Percentiles rank a stretch among this genome's conserved stretches.
These are phyloP conservation scores for Trichothecium roseum DNA, from an alignment of 2,329 filamentous ascomycete species.

Conservation along the genomic window DNA sequence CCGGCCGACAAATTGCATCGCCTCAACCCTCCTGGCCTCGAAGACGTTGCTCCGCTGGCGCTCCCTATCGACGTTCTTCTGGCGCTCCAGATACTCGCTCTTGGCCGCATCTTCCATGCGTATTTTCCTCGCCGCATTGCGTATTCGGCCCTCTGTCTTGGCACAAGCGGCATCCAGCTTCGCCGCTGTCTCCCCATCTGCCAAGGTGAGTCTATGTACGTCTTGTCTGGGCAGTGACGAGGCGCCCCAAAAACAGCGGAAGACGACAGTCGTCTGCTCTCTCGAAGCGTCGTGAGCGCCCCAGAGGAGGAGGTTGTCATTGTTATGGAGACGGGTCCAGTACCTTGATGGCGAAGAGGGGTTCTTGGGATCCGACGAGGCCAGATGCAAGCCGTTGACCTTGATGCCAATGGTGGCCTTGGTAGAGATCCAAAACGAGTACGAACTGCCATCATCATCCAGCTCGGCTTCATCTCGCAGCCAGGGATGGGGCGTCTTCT, in stretches of 20 bases:
- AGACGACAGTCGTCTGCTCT: constrained; percentile 33
- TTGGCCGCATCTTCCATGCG: constrained; percentile 31
- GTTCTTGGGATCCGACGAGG: constrained; percentile 42
- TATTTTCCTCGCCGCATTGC: constrained; percentile 27
- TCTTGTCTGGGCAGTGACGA: constrained; percentile 32
- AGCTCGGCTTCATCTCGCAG: constrained; percentile 13
- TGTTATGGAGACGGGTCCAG: constrained; percentile 64
- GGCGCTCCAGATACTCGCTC: constrained; percentile 32
- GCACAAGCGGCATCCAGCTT: constrained; percentile 38
- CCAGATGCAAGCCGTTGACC: constrained; percentile 63
- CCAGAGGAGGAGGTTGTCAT: constrained; percentile 69
- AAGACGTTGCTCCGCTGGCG: constrained; percentile 38
- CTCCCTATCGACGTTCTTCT: constrained; percentile 31
- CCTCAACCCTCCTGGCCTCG: constrained; percentile 36
- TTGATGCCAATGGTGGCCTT: constrained; percentile 67
- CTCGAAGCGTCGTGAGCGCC: constrained; percentile 29
- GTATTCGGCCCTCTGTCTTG: constrained; percentile 32
- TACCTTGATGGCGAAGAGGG: constrained; percentile 42
- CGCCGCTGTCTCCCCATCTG: constrained; percentile 26
- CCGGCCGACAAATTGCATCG: constrained; percentile 24
- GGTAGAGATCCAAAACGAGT: constrained; percentile 66
- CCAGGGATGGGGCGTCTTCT: constrained; percentile 39
- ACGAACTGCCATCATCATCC: constrained; percentile 37
- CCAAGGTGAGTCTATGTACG: constrained; percentile 18
- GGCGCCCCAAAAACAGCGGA: constrained; percentile 46